These are phyloP conservation scores for Phallus indusiatus DNA, from an alignment of 768 basidiomycete genomes.

Conservation along the genomic window DNA sequence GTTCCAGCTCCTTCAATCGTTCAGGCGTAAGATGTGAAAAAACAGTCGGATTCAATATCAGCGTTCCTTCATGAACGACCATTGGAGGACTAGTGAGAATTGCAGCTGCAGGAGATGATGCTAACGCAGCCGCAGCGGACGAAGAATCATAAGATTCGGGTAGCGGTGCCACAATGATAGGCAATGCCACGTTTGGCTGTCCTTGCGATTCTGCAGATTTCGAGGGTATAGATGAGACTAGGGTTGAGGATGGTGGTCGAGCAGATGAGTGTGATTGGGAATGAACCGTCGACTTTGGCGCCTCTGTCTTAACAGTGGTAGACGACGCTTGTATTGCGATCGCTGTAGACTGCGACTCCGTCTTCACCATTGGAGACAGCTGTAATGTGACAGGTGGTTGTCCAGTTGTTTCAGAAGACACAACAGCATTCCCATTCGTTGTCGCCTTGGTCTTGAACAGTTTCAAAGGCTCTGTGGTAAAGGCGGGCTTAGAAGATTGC, in stretches of 20 bases:
- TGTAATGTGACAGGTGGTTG: background rate
- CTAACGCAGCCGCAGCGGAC: slow-evolving; percentile 29
- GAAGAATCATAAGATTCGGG: slow-evolving; percentile 17
- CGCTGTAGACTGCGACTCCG: background rate
- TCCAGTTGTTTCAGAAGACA: background rate
- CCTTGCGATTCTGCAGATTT: background rate
- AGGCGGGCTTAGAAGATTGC: slow-evolving; percentile 2
- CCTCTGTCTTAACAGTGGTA: slow-evolving; percentile 10
- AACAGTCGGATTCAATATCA: slow-evolving; percentile 78
- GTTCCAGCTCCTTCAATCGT: slow-evolving; percentile 66
- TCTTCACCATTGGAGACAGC: background rate
- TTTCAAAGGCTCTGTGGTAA: slow-evolving; percentile 1
- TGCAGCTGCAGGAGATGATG: slow-evolving; percentile 21
- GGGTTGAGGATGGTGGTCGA: background rate
- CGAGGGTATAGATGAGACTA: background rate
- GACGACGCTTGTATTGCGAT: no score
- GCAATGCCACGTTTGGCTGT: background rate
- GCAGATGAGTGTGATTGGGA: slow-evolving; percentile 7
- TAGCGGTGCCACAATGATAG: slow-evolving; percentile 1
- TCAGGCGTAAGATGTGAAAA: slow-evolving; percentile 70
- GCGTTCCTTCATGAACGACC: slow-evolving; percentile 73
- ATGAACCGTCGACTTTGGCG: slow-evolving; percentile 11
- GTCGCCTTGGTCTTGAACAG: background rate
- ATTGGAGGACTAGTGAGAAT: slow-evolving; percentile 43
- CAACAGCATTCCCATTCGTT: background rate